Evolutionary conservation across 2,329 filamentous ascomycete species (phyloP), one percentile per base, ranked within the genome.

Genomic region (Pestalotiopsis fici): DNA sequence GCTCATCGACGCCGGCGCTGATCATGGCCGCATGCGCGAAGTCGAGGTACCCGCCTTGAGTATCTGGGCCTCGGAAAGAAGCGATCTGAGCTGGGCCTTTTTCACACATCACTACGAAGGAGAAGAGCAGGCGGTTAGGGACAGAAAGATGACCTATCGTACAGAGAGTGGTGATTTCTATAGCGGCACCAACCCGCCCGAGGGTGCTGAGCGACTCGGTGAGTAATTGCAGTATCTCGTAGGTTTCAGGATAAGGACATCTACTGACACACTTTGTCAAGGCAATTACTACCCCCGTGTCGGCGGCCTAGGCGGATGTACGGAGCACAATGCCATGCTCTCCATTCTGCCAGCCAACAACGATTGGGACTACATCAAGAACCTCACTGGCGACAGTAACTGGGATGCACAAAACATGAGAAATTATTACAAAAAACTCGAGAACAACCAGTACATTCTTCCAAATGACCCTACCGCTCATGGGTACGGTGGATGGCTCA

Each of bases 41-140:
- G 84, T 87, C 71, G 82, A 83, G 3, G 82, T 89, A 4, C 87
- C 88, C 7, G 82, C 85, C 2, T 83, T 85, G 73, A 82, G 83
- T 15, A 81, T 82, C 54, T 79, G 82, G 47, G 81, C 84, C 2
- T 87, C 86, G n/a, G 85, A 90, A 71, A 85, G 89, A 67, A 78
- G 79, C 12, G 80, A 81, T n/a, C 81, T 88, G 71, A 76, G 82
- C 37, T 91, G 88, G 88, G 86, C 90, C 78, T 90, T 88, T 77
- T 91, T 85, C 69, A 87, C 90, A 43, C 83, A 83, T 50, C 88
- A 90, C 74, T 90, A 89, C 72, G 79, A 82, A 13, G 83, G 89
- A 67, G 78, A 86, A 47, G 75, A 76, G 18, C 81, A 83, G 55
- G 85, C 88, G 71, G 80, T 83, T 25, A 78, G 80, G 54, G 87